These are phyloP conservation scores for Sphagnum tenellum DNA, from an alignment of 225 moss, liverwort and hornwort genomes.

Conservation along the genomic window DNA sequence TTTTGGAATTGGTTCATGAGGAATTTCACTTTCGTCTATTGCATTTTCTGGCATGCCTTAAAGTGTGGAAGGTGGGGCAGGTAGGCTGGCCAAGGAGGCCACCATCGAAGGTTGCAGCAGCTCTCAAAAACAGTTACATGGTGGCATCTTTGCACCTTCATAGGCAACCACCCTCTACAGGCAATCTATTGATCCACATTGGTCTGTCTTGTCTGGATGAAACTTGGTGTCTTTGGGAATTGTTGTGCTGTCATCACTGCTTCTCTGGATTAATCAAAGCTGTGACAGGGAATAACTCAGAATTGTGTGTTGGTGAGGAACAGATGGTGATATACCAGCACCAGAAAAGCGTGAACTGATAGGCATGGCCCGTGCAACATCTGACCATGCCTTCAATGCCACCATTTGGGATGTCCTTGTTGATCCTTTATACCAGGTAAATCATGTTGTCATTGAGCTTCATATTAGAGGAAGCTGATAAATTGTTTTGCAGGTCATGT, in stretches of 20 bases:
- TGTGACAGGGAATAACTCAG: too few relatives aligned
- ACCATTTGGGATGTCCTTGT: constrained; percentile 99
- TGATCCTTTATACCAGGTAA: constrained; percentile 91
- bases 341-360: constrained; percentile 78
- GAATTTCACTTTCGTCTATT: too few relatives aligned
- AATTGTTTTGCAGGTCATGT: too few relatives aligned
- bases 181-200: constrained; percentile 1
- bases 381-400: constrained; percentile 99
- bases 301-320: not conserved
- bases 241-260: constrained; percentile 1
- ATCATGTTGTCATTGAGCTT: too few relatives aligned
- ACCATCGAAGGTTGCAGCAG: constrained; percentile 90
- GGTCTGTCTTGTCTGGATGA: too few relatives aligned
- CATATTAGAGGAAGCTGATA: too few relatives aligned
- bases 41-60: too few relatives aligned
- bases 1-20: not conserved
- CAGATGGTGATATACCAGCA: constrained; percentile 49
- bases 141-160: constrained; percentile 80
- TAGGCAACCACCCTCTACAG: constrained; percentile 41
- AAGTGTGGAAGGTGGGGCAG: constrained; percentile 19
- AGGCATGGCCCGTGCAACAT: constrained; percentile 98
- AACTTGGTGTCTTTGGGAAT: too few relatives aligned
- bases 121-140: constrained; percentile 96
- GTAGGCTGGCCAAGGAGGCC: constrained; percentile 99
- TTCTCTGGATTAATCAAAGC: too few relatives aligned